These are phyloP conservation scores for Ceratocystis smalleyi DNA, from an alignment of 2,329 filamentous ascomycete genomes.

Conservation along the genomic window DNA sequence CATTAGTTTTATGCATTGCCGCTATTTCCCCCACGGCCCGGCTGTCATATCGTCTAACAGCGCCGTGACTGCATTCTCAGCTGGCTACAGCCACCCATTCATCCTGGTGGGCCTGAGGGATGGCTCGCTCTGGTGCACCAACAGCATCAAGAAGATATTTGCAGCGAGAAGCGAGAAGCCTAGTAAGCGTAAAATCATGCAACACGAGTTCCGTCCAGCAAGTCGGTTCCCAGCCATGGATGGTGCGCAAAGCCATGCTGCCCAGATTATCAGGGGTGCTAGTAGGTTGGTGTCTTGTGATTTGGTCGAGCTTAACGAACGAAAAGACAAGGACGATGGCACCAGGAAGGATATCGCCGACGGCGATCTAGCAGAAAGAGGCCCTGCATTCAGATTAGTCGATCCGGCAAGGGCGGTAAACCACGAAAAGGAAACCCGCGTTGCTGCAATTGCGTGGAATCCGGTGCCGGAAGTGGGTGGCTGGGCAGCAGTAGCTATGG, in stretches of 20 bases:
- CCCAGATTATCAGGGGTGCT: conserved; percentile 26
- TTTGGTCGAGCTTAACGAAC: conserved; percentile 31
- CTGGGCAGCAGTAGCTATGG: conserved; percentile 52
- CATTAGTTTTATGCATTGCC: conserved; percentile 37
- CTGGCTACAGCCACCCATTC: conserved; percentile 37
- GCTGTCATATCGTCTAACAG: conserved; percentile 37
- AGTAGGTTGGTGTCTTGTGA: conserved; percentile 39
- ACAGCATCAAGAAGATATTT: conserved; percentile 31
- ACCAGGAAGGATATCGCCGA: conserved; percentile 20
- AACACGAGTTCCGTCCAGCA: conserved; percentile 36
- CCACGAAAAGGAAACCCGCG: conserved; percentile 46
- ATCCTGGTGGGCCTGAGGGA: conserved; percentile 38
- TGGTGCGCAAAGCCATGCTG: neutral
- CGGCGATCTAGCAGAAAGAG: conserved; percentile 18
- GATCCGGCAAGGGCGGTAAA: conserved; percentile 33
- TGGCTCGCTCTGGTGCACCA: conserved; percentile 36
- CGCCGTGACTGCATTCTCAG: conserved; percentile 34
- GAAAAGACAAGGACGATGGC: conserved; percentile 23
- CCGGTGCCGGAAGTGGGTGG: conserved; percentile 49
- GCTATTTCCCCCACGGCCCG: conserved; percentile 37
- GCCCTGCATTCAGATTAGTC: conserved; percentile 20
- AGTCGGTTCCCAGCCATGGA: conserved; percentile 20
- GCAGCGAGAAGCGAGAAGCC: conserved; percentile 26
- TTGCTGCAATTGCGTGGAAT: conserved; percentile 52
- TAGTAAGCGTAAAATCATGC: conserved; percentile 33